Percentiles rank a stretch among this genome's conserved stretches.
Conservation (phyloP, 2,329 filamentous ascomycete genomes). For the Ophiosphaerella herpotricha region DNA sequence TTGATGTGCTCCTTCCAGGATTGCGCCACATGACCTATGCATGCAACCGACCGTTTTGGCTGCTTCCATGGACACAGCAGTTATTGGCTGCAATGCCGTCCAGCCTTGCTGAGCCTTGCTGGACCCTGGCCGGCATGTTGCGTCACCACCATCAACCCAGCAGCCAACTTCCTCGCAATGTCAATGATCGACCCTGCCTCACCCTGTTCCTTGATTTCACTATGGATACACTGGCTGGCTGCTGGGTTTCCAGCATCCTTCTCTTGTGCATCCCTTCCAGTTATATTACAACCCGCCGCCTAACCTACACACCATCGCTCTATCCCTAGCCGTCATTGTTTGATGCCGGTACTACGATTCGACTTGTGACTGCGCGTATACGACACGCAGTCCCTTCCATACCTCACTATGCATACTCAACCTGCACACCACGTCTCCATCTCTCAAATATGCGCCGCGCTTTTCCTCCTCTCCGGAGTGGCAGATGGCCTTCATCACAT, state of each 20-base stretch:
- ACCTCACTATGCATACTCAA: conserved; percentile 21
- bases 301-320: conserved; percentile 16
- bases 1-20: no score
- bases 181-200: conserved; percentile 18
- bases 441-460: conserved; percentile 24
- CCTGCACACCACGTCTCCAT: conserved; percentile 13
- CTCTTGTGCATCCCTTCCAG: conserved; percentile 6
- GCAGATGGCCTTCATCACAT: conserved; percentile 41
- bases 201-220: conserved; percentile 28
- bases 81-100: conserved; percentile 16
- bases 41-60: conserved; percentile 12
- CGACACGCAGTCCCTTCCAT: conserved; percentile 12
- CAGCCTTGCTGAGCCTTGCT: conserved; percentile 10
- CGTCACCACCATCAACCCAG: conserved; percentile 19
- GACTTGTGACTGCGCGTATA: conserved; percentile 14
- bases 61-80: conserved; percentile 3
- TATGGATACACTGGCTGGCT: conserved; percentile 7
- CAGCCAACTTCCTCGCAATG: conserved; percentile 31
- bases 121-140: conserved; percentile 23
- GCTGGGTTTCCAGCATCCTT: conserved; percentile 8
- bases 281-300: conserved; percentile 16
- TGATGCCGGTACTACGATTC: neutral
- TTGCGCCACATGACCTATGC: no score
- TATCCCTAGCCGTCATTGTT: conserved; percentile 16
- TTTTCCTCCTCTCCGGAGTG: conserved; percentile 27